phyloP scores from a whole-genome alignment of 306 rosid genomes.

The Malus fusca region DNA sequence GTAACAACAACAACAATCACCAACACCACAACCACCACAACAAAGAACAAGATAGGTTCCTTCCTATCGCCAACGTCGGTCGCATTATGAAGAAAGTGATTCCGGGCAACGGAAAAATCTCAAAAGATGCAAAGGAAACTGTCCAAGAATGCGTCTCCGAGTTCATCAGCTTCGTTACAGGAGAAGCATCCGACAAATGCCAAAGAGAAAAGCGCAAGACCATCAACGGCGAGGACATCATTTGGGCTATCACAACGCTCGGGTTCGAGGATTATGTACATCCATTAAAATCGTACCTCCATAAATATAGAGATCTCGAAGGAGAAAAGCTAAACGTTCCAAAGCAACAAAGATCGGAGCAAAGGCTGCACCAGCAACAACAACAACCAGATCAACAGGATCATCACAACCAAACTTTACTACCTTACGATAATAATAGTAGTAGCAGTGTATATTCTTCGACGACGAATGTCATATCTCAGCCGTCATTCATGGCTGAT shows the following conservation, averaged over 20 bases:
- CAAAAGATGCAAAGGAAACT: constrained; percentile 70
- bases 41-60: constrained; percentile 64
- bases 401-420: constrained; percentile 8
- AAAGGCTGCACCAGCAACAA: constrained; percentile 10
- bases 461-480: constrained; percentile 35
- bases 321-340: constrained; percentile 62
- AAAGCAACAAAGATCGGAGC: constrained; percentile 21
- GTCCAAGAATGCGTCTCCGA: constrained; percentile 77
- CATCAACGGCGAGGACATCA: constrained; percentile 62
- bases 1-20: not conserved
- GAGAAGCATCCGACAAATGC: constrained; percentile 71
- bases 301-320: constrained; percentile 60
- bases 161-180: constrained; percentile 66
- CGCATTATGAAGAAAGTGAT: constrained; percentile 71
- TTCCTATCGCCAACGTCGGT: constrained; percentile 67
- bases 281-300: constrained; percentile 53
- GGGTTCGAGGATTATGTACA: constrained; percentile 61
- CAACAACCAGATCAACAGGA: constrained; percentile 17
- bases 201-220: constrained; percentile 73
- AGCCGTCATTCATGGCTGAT: constrained; percentile 39
- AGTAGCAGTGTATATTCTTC: constrained; percentile 35
- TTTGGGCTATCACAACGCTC: constrained; percentile 69
- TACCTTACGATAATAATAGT: not conserved
- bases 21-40: constrained; percentile 13
- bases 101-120: constrained; percentile 61